Percentiles rank a stretch among this genome's conserved stretches.
These are phyloP conservation scores for Seiridium cupressi DNA, from an alignment of 2,329 filamentous ascomycete species.

Conservation along the genomic window DNA sequence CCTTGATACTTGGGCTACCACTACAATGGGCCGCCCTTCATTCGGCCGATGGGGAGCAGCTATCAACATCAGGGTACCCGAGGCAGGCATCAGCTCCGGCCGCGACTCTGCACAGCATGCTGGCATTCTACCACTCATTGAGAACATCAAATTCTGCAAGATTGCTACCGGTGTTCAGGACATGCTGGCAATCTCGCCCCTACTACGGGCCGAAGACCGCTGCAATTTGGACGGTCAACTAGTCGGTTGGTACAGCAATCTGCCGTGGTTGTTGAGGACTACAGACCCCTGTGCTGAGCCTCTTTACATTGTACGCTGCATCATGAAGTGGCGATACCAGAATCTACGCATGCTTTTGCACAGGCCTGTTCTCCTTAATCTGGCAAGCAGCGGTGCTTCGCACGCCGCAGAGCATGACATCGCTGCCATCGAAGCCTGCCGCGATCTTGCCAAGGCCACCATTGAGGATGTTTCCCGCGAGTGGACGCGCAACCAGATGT, in stretches of 20 bases:
- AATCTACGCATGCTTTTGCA: conserved; percentile 76
- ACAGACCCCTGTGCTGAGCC: conserved; percentile 68
- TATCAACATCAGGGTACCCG: conserved; percentile 64
- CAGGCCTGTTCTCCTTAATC: conserved; percentile 67
- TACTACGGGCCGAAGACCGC: conserved; percentile 66
- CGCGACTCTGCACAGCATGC: conserved; percentile 57
- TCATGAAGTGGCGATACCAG: conserved; percentile 82
- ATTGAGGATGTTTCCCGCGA: conserved; percentile 71
- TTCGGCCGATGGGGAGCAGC: conserved; percentile 66
- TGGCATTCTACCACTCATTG: conserved; percentile 67
- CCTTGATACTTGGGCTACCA: conserved; percentile 71
- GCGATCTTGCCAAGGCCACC: conserved; percentile 66
- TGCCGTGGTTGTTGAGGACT: conserved; percentile 64
- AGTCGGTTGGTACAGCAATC: conserved; percentile 68
- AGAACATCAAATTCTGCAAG: conserved; percentile 78
- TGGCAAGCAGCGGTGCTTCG: conserved; percentile 54
- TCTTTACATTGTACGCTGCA: conserved; percentile 65
- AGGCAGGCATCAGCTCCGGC: conserved; percentile 45
- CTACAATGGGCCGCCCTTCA: conserved; percentile 68
- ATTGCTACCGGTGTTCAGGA: conserved; percentile 78
- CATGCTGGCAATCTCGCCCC: conserved; percentile 65
- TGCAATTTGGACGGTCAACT: conserved; percentile 66
- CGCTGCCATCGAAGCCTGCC: conserved; percentile 65
- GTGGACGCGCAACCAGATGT: conserved; percentile 72
- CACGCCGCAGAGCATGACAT: conserved; percentile 60